These are phyloP conservation scores for Penicillium sp. DNA, from an alignment of 2,329 filamentous ascomycete species.

Conservation along the genomic window DNA sequence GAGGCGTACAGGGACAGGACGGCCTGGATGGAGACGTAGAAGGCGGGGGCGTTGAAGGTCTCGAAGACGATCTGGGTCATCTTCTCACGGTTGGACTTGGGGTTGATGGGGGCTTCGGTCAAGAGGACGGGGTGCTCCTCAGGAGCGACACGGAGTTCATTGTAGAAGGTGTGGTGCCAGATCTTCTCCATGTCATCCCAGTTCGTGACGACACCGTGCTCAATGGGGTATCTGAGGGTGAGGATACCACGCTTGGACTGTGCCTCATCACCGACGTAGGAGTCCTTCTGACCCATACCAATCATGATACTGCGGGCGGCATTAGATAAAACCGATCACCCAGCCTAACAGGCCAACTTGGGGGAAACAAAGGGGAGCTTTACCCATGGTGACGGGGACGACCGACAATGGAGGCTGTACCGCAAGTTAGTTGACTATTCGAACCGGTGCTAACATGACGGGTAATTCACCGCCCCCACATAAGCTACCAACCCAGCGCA, in stretches of 20 bases:
- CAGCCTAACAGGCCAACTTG: no score
- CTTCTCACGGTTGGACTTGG: conserved; percentile 99
- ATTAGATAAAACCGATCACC: no score
- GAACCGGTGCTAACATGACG: no score
- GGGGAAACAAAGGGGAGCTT: conserved; percentile 40
- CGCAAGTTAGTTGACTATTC: no score
- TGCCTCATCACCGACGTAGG: conserved; percentile 99
- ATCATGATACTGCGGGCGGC: conserved; percentile 99
- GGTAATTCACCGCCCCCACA: no score
- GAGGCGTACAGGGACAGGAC: conserved; percentile 98
- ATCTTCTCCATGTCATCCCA: conserved; percentile 99
- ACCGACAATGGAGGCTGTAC: conserved; percentile 97
- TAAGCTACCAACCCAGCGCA: no score
- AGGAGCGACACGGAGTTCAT: conserved; percentile 98
- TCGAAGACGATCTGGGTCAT: conserved; percentile 99
- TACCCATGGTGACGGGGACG: conserved; percentile 99
- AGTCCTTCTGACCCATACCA: conserved; percentile 99
- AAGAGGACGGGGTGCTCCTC: conserved; percentile 99
- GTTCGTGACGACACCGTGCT: conserved; percentile 99
- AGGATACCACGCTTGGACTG: conserved; percentile 99
- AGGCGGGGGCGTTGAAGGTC: conserved; percentile 99
- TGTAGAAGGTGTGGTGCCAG: conserved; percentile 99
- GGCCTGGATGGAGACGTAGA: conserved; percentile 99
- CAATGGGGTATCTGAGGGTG: conserved; percentile 97
- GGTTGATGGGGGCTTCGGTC: conserved; percentile 99